These are phyloP conservation scores for Pseudocercospora fijiensis DNA, from an alignment of 2,329 filamentous ascomycete species.

Conservation along the genomic window DNA sequence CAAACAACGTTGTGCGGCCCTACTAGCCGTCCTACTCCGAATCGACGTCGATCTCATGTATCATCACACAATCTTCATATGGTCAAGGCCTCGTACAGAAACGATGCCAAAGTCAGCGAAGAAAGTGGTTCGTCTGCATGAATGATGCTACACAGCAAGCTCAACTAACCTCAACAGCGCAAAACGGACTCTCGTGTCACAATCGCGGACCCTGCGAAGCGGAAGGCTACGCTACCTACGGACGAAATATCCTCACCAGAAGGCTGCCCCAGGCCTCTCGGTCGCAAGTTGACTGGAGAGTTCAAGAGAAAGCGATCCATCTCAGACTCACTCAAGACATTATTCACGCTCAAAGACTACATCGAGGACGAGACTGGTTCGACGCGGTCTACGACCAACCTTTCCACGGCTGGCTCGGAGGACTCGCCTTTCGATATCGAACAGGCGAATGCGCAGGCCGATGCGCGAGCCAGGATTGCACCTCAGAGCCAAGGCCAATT, in stretches of 20 bases:
- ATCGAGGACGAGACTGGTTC: neutral
- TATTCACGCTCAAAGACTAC: conserved; percentile 7
- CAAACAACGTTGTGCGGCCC: neutral
- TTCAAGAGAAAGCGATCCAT: conserved; percentile 11
- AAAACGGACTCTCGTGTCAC: conserved; percentile 1
- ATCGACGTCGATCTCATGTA: neutral
- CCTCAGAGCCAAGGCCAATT: conserved; percentile 17
- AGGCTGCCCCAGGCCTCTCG: neutral
- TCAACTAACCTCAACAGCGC: neutral
- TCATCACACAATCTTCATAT: neutral
- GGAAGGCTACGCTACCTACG: neutral
- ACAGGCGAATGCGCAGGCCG: neutral
- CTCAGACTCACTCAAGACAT: conserved; percentile 14
- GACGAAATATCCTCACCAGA: neutral
- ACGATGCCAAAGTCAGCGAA: conserved; percentile 6
- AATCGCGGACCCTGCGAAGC: neutral
- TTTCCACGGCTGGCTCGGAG: neutral
- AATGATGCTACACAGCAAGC: neutral
- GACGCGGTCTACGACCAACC: neutral
- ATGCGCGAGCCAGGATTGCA: conserved; percentile 9
- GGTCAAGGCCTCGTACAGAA: neutral
- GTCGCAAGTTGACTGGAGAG: conserved; percentile 6
- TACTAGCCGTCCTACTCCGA: neutral
- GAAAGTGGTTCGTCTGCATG: neutral
- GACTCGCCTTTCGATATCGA: neutral